A percentile compares a stretch with the other conserved stretches of the same genome.
phyloP scores from a whole-genome alignment of 305 asterid genomes.

The Rubia peregrina region DNA sequence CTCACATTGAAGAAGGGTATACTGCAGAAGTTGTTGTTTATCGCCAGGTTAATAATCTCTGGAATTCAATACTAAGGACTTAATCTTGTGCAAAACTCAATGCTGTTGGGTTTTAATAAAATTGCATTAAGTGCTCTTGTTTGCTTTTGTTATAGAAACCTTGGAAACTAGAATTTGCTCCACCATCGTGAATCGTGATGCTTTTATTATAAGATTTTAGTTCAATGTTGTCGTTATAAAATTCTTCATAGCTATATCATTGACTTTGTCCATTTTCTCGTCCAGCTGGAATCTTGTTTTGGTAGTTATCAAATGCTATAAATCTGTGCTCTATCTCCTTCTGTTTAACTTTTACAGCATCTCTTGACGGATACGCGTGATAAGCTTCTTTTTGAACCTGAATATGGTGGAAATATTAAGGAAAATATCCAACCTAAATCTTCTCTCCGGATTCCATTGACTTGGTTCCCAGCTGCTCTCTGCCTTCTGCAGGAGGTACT shows the following conservation, averaged over 20 bases:
- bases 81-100: background rate
- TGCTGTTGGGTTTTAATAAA: background rate
- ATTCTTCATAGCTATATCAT: background rate
- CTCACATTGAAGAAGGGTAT: constrained; percentile 93
- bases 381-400: constrained; percentile 96
- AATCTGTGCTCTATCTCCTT: background rate
- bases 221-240: no score
- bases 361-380: constrained; percentile 90
- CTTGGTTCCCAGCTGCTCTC: constrained; percentile 92
- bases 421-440: constrained; percentile 81
- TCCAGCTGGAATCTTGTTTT: background rate
- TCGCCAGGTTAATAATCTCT: constrained; percentile 60
- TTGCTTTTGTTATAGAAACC: background rate
- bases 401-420: constrained; percentile 81
- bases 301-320: background rate
- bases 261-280: background rate
- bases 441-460: constrained; percentile 80
- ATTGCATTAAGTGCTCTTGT: background rate
- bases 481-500: constrained; percentile 98
- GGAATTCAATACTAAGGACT: background rate
- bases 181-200: background rate
- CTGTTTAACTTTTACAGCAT: constrained; percentile 35
- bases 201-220: background rate
- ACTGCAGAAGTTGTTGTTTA: constrained; percentile 74
- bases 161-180: background rate